Conservation (phyloP, 75 land plant species). For the Pinus albicaulis region DNA sequence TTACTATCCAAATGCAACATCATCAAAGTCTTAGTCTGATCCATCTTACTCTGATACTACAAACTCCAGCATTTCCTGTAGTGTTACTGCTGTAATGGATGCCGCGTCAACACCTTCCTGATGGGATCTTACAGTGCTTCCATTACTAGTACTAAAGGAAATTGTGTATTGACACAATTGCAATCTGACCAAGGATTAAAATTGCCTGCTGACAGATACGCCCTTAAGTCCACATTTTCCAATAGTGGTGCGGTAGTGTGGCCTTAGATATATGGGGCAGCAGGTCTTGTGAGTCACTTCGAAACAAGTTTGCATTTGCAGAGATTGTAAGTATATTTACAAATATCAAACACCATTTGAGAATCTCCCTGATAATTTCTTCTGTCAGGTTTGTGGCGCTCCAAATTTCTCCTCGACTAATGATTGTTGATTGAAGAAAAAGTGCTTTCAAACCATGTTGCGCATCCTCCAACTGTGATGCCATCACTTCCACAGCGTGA, state of each 20-base stretch:
- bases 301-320: constrained; percentile 79
- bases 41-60: too few relatives aligned
- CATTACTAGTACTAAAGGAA: background rate
- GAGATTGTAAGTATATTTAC: constrained; percentile 92
- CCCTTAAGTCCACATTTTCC: constrained; percentile 58
- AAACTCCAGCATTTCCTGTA: too few relatives aligned
- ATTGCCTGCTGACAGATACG: constrained; percentile 28
- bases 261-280: constrained; percentile 15
- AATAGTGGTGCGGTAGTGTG: constrained; percentile 41
- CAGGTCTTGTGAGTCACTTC: constrained; percentile 57
- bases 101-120: too few relatives aligned
- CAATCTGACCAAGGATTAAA: background rate
- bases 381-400: too few relatives aligned
- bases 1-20: too few relatives aligned
- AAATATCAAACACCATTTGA: constrained; percentile 89
- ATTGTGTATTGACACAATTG: background rate
- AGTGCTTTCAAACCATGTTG: too few relatives aligned
- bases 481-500: too few relatives aligned
- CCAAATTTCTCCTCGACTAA: too few relatives aligned
- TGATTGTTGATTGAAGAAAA: too few relatives aligned
- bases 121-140: background rate
- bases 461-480: too few relatives aligned
- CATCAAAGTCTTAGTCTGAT: too few relatives aligned
- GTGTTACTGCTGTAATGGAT: too few relatives aligned
- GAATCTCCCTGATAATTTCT: constrained; percentile 70